phyloP scores from a whole-genome alignment of 2,329 filamentous ascomycete genomes.

The Penicillium olsonii region DNA sequence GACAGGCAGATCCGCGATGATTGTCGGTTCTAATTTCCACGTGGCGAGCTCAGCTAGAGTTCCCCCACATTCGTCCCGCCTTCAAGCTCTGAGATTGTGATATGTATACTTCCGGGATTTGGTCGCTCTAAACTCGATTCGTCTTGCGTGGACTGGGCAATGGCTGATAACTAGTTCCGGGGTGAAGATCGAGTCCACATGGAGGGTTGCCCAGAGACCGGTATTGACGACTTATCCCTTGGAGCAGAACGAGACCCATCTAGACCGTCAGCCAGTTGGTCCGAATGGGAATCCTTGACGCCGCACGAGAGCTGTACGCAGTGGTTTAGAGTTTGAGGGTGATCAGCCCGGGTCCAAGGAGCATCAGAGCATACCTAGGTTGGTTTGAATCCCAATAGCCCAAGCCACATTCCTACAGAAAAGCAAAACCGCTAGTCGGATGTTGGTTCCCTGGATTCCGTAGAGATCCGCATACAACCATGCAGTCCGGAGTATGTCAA shows the following conservation, averaged over 20 bases:
- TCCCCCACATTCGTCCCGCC: constrained; percentile 5
- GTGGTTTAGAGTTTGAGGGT: constrained; percentile 6
- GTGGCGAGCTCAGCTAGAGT: constrained; percentile 6
- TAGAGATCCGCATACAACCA: constrained; percentile 10
- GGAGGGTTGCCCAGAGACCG: not conserved
- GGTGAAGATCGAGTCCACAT: not conserved
- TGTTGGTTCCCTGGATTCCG: constrained; percentile 9
- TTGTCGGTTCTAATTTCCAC: constrained; percentile 1
- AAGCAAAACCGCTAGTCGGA: constrained; percentile 3
- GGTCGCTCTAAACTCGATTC: not conserved
- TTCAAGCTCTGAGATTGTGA: not conserved
- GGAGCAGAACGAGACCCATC: not conserved
- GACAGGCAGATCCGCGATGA: not conserved
- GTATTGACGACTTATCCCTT: not conserved
- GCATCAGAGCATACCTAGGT: constrained; percentile 15
- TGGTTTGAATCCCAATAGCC: constrained; percentile 18
- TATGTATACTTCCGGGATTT: not conserved
- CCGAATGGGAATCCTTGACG: not conserved
- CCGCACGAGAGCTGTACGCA: not conserved
- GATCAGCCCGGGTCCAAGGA: constrained; percentile 2
- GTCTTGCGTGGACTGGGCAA: not conserved
- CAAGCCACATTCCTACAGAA: constrained; percentile 17
- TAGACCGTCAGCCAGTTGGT: constrained; percentile 3
- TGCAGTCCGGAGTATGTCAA: constrained; percentile 6
- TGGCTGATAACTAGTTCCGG: not conserved